Base-by-base conservation (phyloP, 176 grass and related monocot genomes). In the Rhynchospora pubera region DNA sequence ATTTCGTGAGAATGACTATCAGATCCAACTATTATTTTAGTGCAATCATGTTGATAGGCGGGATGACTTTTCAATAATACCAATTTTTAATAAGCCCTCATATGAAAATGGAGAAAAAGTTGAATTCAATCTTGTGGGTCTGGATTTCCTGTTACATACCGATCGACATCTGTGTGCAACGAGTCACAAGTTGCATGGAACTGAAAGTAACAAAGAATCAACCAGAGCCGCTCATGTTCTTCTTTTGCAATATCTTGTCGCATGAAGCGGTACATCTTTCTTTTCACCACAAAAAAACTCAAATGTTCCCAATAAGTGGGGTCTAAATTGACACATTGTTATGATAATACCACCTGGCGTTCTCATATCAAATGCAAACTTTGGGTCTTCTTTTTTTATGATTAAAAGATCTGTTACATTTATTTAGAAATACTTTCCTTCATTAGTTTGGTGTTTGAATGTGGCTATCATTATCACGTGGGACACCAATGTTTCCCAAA, bases 381-480 rank as follows among this genome's bases (percentile, higher is more conserved):
- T 79, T 57, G 28, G 10, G 26, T 79, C 52, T 43, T 58, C 53
- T 22, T 79, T 79, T 58, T 52, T 19, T 60, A 16, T 8, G 39
- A 60, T 57, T 62, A 71, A 47, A 19, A 81, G 65, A 48, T 81
- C 4, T 81, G 9, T 65, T 46, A 63, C 26, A 23, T 65, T 48
- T 82, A 8, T 82, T 18, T n/a, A 81, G 18, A 26, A 67, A 82
- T 53, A 46, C 61, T 82, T 82, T 82, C 12, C 61, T 82, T 51
- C 60, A 82, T 63, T 64, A 82, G 50, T 62, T 82, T 52, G 44
- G 23, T 47, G 18, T 65, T 81, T 21, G 44, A 5, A 46, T 39
- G 61, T 82, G 61, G 58, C n/a, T 18, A 82, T 82, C 79, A 30
- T 53, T 66, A 47, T 66, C 79, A 48, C 11, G 47, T 51, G 79